Conservation (phyloP, 371 early-diverging fungal species). For the Mucor circinelloides region DNA sequence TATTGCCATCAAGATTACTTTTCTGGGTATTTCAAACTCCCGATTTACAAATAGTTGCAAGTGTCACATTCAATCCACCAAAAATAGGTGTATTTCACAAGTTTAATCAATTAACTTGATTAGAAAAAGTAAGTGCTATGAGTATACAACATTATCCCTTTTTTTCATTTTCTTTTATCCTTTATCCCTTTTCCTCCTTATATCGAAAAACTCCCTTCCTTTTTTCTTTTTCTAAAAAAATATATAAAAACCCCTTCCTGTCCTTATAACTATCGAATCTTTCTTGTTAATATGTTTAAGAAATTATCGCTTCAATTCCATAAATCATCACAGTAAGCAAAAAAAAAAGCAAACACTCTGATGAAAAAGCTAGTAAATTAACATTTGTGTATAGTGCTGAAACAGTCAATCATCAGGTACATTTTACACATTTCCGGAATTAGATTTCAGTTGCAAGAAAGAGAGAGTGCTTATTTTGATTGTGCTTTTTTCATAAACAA, state of each 20-base stretch:
- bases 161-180: not conserved
- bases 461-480: not conserved
- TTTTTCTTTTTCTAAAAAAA: not conserved
- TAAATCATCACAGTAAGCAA: conserved; percentile 18
- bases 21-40: conserved; percentile 6
- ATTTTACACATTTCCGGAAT: not conserved
- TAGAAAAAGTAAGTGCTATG: not conserved
- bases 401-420: not conserved
- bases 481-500: not conserved
- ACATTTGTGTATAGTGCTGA: conserved; percentile 6
- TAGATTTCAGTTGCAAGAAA: not conserved
- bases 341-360: not conserved
- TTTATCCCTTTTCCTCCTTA: not conserved
- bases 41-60: not conserved
- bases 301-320: conserved; percentile 22
- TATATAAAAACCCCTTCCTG: conserved; percentile 2
- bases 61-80: conserved; percentile 15
- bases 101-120: conserved; percentile 6
- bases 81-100: conserved; percentile 19
- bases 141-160: conserved; percentile 5
- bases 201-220: conserved; percentile 5
- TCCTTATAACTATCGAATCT: not conserved
- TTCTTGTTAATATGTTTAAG: conserved; percentile 16
- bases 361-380: not conserved
- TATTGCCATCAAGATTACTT: not conserved